Evolutionary conservation across 108 stramenopile species (phyloP).

Genomic region (Chaetoceros muelleri): DNA sequence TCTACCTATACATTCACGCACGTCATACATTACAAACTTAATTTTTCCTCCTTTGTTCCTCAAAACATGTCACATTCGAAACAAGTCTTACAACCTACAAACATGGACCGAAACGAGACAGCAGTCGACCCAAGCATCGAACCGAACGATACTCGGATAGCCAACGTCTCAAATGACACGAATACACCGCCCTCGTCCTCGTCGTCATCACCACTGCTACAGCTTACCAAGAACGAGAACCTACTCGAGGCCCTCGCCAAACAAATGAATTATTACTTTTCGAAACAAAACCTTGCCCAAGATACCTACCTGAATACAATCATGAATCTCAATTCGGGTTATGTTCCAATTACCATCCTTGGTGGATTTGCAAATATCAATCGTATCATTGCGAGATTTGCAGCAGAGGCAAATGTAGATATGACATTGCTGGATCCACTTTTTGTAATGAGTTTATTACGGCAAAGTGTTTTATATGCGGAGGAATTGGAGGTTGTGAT

Average conservation of each 20-base stretch:
- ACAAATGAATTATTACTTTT: conserved; percentile 54
- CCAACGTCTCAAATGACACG: no score
- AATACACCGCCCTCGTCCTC: no score
- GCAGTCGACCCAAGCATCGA: no score
- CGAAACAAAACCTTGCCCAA: conserved; percentile 25
- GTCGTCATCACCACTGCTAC: no score
- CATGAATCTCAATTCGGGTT: conserved; percentile 34
- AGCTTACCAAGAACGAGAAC: conserved; percentile 4
- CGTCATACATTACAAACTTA: no score
- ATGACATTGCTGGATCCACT: background rate
- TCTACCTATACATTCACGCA: no score
- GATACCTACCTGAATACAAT: conserved; percentile 44
- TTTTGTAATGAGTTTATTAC: background rate
- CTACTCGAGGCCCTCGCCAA: conserved; percentile 14
- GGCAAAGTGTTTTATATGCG: background rate
- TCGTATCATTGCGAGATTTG: background rate
- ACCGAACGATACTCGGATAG: no score
- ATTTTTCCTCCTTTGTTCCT: no score
- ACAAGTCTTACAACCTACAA: no score
- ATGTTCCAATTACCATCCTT: conserved; percentile 42
- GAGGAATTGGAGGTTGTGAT: background rate
- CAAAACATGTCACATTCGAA: no score
- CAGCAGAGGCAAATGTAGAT: background rate
- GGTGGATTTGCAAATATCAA: conserved; percentile 46
- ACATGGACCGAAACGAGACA: no score